Percentiles rank a stretch among this genome's conserved stretches.
Conservation (phyloP, 148 eudicot genomes). For the Suaeda aralocaspica region DNA sequence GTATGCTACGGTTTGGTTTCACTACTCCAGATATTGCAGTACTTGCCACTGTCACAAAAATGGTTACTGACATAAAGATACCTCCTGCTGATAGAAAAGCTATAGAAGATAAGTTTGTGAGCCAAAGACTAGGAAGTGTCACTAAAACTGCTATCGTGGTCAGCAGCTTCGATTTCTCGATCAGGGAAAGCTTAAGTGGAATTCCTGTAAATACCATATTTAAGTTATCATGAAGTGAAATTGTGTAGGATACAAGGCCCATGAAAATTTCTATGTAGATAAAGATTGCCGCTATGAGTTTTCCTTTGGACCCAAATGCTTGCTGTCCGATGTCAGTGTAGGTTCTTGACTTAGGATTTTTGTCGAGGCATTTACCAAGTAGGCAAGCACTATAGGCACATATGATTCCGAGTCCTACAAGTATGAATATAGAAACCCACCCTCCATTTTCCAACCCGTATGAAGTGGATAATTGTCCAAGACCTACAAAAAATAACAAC, state of each 20-base stretch:
- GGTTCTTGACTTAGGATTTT: conserved; percentile 46
- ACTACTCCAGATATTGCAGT: conserved; percentile 48
- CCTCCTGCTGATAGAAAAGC: conserved; percentile 69
- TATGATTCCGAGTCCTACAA: conserved; percentile 48
- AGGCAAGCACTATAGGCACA: conserved; percentile 62
- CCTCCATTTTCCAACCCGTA: conserved; percentile 70
- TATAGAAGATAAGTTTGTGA: conserved; percentile 58
- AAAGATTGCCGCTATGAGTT: conserved; percentile 42
- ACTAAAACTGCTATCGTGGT: conserved; percentile 59
- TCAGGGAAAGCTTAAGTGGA: conserved; percentile 23
- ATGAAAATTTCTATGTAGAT: conserved; percentile 67
- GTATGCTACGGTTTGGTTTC: conserved; percentile 36
- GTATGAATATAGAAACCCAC: conserved; percentile 59
- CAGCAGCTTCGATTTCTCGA: conserved; percentile 46
- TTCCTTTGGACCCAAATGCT: conserved; percentile 65
- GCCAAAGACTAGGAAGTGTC: conserved; percentile 72
- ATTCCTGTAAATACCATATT: conserved; percentile 36
- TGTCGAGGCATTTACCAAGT: conserved; percentile 67
- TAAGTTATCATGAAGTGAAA: conserved; percentile 78
- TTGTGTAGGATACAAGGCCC: conserved; percentile 81
- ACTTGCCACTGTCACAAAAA: conserved; percentile 47
- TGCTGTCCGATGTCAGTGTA: conserved; percentile 58
- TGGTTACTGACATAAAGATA: conserved; percentile 53
- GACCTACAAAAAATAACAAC: conserved; percentile 33
- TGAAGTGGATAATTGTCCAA: conserved; percentile 74